Percentiles rank a stretch among this genome's conserved stretches.
Evolutionary conservation across 2,329 filamentous ascomycete species (phyloP).

Genomic region (Cladorrhinum sp.): DNA sequence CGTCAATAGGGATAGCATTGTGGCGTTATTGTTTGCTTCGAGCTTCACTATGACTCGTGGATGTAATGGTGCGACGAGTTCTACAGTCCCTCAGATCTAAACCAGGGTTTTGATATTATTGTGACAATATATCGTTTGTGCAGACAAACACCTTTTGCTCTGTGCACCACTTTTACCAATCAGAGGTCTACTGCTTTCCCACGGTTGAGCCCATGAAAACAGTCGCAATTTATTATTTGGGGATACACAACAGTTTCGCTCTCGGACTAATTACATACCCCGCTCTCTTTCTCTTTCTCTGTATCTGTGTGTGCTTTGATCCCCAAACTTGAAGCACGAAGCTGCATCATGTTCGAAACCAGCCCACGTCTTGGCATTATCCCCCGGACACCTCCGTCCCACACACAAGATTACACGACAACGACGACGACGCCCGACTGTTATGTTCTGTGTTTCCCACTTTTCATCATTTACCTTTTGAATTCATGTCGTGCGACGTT

Average conservation of each 20-base stretch:
- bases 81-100: too few relatives aligned
- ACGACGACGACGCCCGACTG: too few relatives aligned
- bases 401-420: neutral
- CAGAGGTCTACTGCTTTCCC: neutral
- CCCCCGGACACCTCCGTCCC: too few relatives aligned
- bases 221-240: neutral
- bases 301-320: neutral
- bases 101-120: too few relatives aligned
- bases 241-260: neutral
- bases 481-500: too few relatives aligned
- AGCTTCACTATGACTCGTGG: neutral
- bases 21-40: constrained; percentile 1
- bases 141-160: too few relatives aligned
- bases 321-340: neutral
- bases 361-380: neutral
- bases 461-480: too few relatives aligned
- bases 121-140: too few relatives aligned
- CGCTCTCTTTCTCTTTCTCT: neutral
- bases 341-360: neutral
- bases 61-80: neutral
- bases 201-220: neutral
- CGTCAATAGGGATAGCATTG: neutral
- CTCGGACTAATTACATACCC: neutral
- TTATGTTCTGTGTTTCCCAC: too few relatives aligned
- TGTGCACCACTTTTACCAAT: neutral